Conservation (phyloP, 495 filamentous ascomycete species). For the Aspergillus leporis region DNA sequence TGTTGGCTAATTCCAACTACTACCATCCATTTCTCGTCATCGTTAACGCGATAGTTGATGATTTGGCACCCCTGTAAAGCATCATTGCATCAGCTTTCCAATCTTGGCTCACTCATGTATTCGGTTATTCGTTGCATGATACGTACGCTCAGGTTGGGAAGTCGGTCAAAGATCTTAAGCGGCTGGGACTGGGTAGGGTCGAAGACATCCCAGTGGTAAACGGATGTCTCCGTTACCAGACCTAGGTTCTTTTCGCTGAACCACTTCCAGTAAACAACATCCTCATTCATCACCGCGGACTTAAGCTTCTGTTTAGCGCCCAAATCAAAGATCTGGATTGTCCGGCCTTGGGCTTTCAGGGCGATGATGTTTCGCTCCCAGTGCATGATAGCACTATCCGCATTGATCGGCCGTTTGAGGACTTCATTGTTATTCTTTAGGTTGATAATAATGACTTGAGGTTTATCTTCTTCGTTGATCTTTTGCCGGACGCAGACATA, state of each 20-base stretch:
- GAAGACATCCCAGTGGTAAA: slow-evolving; percentile 98
- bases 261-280: slow-evolving; percentile 99
- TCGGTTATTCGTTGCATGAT: not conserved
- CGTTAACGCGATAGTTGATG: slow-evolving; percentile 97
- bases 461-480: slow-evolving; percentile 71
- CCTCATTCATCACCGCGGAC: slow-evolving; percentile 91
- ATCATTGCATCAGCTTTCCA: slow-evolving; percentile 18
- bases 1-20: slow-evolving; percentile 93
- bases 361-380: slow-evolving; percentile 95
- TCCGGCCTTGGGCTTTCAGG: slow-evolving; percentile 85
- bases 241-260: slow-evolving; percentile 84
- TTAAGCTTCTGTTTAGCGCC: slow-evolving; percentile 88
- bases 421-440: slow-evolving; percentile 93
- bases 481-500: slow-evolving; percentile 96
- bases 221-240: slow-evolving; percentile 81
- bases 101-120: not conserved
- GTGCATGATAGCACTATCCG: slow-evolving; percentile 99
- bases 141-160: slow-evolving; percentile 81
- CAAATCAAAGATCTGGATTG: slow-evolving; percentile 97
- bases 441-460: slow-evolving; percentile 95
- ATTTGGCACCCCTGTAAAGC: slow-evolving; percentile 81
- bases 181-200: slow-evolving; percentile 74
- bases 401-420: slow-evolving; percentile 93
- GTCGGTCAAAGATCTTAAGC: slow-evolving; percentile 89
- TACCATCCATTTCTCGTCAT: slow-evolving; percentile 97